A percentile compares a stretch with the other conserved stretches of the same genome.
Evolutionary conservation across 225 moss, liverwort and hornwort genomes (phyloP).

Genomic region (Anthoceros angustus): DNA sequence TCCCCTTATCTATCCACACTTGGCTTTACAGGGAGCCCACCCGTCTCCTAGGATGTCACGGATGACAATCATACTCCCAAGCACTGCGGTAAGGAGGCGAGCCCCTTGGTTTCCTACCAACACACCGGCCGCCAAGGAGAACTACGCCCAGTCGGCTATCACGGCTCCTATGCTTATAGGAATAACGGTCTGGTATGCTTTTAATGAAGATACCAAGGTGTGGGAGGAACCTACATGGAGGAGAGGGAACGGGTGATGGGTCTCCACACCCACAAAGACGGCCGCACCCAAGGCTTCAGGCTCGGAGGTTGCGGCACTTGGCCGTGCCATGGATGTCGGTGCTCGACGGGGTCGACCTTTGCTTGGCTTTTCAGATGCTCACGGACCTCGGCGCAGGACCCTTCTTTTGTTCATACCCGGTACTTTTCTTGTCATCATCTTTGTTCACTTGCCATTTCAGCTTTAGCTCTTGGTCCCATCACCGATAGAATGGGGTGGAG

Average conservation of each 20-base stretch:
- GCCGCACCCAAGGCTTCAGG: neutral
- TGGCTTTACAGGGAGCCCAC: neutral
- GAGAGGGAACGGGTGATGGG: neutral
- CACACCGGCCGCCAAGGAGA: neutral
- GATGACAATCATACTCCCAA: slow-evolving; percentile 3
- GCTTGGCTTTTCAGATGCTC: neutral
- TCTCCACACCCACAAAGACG: neutral
- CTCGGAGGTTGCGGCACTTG: neutral
- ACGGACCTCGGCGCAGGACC: neutral
- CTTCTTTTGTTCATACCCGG: neutral
- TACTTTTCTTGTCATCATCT: neutral
- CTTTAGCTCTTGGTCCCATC: neutral
- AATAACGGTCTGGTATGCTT: neutral
- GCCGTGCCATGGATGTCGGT: neutral
- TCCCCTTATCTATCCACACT: neutral
- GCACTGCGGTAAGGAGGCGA: neutral
- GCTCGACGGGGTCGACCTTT: neutral
- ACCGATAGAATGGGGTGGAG: too few relatives aligned
- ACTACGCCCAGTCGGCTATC: neutral
- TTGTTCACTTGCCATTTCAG: neutral
- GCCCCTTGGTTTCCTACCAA: slow-evolving; percentile 1
- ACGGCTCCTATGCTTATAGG: neutral
- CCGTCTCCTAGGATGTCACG: neutral
- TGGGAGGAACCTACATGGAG: neutral
- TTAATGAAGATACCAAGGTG: neutral